Evolutionary conservation across 2,329 filamentous ascomycete genomes (phyloP).

Genomic region (Sporothrix humicola): DNA sequence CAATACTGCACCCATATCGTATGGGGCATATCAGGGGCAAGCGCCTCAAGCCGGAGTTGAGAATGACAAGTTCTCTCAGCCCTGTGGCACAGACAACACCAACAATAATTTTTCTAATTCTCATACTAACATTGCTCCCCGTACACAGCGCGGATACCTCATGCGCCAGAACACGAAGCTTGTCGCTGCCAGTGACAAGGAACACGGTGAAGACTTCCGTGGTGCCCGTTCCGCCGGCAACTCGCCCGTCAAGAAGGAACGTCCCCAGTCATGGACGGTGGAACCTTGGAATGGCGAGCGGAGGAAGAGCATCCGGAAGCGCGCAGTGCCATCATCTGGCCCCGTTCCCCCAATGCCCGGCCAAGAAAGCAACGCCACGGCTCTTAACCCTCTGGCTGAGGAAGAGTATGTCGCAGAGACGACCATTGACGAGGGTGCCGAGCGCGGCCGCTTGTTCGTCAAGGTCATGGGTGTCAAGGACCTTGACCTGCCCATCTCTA

Average conservation of each 20-base stretch:
- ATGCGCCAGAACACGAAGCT: slow-evolving; percentile 99
- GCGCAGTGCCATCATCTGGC: slow-evolving; percentile 58
- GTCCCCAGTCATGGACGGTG: slow-evolving; percentile 91
- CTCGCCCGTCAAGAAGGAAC: slow-evolving; percentile 75
- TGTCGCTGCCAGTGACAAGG: slow-evolving; percentile 85
- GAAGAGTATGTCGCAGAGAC: slow-evolving; percentile 65
- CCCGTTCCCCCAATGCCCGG: slow-evolving; percentile 83
- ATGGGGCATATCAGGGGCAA: slow-evolving; percentile 50
- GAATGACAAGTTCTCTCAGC: slow-evolving; percentile 33
- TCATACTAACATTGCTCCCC: slow-evolving; percentile 67
- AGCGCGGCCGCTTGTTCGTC: slow-evolving; percentile 90
- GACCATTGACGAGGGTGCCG: slow-evolving; percentile 75
- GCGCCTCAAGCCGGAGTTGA: slow-evolving; percentile 46
- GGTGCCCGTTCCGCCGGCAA: slow-evolving; percentile 66
- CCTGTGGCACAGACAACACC: background rate
- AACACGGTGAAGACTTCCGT: slow-evolving; percentile 58
- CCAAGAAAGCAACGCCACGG: slow-evolving; percentile 77
- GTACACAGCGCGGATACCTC: slow-evolving; percentile 90
- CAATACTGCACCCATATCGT: slow-evolving; percentile 35
- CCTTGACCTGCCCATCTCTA: slow-evolving; percentile 86
- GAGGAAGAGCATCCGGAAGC: slow-evolving; percentile 67
- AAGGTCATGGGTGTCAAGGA: slow-evolving; percentile 99
- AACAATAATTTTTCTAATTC: slow-evolving; percentile 36
- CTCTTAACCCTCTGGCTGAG: slow-evolving; percentile 71
- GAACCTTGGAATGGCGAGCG: slow-evolving; percentile 95